These are phyloP conservation scores for Pseudogymnoascus sp. DNA, from an alignment of 2,329 filamentous ascomycete species.

Conservation along the genomic window DNA sequence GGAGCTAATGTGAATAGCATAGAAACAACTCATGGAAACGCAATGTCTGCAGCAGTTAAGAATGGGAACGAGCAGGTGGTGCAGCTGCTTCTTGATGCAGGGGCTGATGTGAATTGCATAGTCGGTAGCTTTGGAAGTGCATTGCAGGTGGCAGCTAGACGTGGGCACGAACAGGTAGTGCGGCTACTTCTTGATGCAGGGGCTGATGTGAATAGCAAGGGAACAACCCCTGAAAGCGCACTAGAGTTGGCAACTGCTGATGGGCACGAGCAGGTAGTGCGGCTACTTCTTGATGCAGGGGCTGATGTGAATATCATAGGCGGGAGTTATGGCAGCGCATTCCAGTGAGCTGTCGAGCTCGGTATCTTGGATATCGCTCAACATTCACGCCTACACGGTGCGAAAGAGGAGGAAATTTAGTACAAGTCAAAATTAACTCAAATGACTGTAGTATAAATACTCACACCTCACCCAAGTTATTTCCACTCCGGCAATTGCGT, in stretches of 20 bases:
- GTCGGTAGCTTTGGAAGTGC: background rate
- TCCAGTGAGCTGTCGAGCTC: background rate
- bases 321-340: background rate
- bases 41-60: background rate
- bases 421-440: background rate
- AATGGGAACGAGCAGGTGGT: background rate
- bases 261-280: slow-evolving; percentile 10
- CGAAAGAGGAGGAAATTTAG: background rate
- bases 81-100: slow-evolving; percentile 10
- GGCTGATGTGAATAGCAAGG: slow-evolving; percentile 17
- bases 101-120: slow-evolving; percentile 11
- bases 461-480: background rate
- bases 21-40: background rate
- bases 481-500: background rate
- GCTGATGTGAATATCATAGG: slow-evolving; percentile 17
- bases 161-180: slow-evolving; percentile 7
- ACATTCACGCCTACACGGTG: background rate
- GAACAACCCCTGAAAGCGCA: slow-evolving; percentile 3
- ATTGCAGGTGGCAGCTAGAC: background rate
- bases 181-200: slow-evolving; percentile 9
- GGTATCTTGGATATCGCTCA: background rate
- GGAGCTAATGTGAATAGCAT: background rate
- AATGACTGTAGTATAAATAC: background rate
- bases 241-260: background rate
- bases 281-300: slow-evolving; percentile 9